Evolutionary conservation across 768 basidiomycete genomes (phyloP), one percentile per base, ranked within the genome.

Genomic region (Phylloporus rhodoxanthus): DNA sequence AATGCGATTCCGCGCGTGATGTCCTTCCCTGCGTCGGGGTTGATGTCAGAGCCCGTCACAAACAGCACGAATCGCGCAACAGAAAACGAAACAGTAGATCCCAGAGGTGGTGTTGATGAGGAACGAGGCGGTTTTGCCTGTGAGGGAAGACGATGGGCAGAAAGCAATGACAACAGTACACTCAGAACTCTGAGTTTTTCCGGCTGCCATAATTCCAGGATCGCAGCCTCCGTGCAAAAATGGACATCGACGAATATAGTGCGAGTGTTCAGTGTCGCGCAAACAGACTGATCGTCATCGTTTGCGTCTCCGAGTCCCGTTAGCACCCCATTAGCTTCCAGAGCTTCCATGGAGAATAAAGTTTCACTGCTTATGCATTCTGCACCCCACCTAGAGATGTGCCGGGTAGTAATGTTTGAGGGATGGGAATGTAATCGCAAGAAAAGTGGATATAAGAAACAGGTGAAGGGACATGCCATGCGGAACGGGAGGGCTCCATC

Each of bases 31-130:
- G 85, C 85, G 0, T 74, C 68, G 0, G 88, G 88, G 53, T 90
- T 90, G 47, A 92, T 75, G 63, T 95, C 93, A 30, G 77, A 78
- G n/a, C 84, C 80, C 7, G 88, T 87, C 44, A 91, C 62, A 49
- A 88, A 81, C 9, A 87, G 59, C 23, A 83, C 79, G 40, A 87
- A 69, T 30, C 78, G 78, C 1, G 75, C 77, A 38, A 93, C 54
- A 0, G 87, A 75, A 29, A 85, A 19, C 25, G 82, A 78, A 20
- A 75, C 57, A 6, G 75, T 71, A 26, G 85, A 54, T 2, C 89
- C 87, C 10, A 71, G 62, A 2, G 82, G 80, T 19, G 87, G 65
- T 28, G 63, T 56, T 43, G 72, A 63, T 5, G 71, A 60, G 23
- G 70, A 55, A 17, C 40, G 43, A 28, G 56, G 32, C 25, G 54